These are phyloP conservation scores for Dothistroma pini DNA, from an alignment of 2,329 filamentous ascomycete genomes.

Conservation along the genomic window DNA sequence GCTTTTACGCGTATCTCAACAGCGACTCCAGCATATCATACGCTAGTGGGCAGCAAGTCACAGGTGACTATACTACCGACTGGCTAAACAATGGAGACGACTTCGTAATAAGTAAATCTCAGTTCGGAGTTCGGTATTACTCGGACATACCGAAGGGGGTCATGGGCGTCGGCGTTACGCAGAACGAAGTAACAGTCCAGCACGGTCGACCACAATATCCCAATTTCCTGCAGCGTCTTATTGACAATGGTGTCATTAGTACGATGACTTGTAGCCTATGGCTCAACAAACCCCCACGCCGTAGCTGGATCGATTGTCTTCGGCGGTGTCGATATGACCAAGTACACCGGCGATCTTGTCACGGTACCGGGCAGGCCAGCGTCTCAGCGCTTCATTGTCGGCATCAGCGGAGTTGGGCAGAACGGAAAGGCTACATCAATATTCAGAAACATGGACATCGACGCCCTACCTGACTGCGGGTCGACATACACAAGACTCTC, in stretches of 20 bases:
- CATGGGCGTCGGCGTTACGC: slow-evolving; percentile 75
- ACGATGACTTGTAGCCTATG: slow-evolving; percentile 66
- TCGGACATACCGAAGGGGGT: slow-evolving; percentile 64
- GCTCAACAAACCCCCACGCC: slow-evolving; percentile 55
- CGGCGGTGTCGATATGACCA: slow-evolving; percentile 73
- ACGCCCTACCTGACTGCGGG: slow-evolving; percentile 64
- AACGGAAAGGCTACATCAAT: slow-evolving; percentile 35
- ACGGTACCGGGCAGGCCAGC: slow-evolving; percentile 56
- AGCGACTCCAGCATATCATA: slow-evolving; percentile 83
- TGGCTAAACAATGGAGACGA: slow-evolving; percentile 58
- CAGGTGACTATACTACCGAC: slow-evolving; percentile 77
- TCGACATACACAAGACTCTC: slow-evolving; percentile 69
- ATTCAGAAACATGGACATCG: neutral
- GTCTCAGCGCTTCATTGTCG: slow-evolving; percentile 43
- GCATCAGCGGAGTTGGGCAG: slow-evolving; percentile 46
- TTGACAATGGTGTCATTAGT: slow-evolving; percentile 59
- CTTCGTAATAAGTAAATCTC: slow-evolving; percentile 51
- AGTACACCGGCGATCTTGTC: slow-evolving; percentile 62
- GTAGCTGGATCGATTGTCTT: slow-evolving; percentile 70
- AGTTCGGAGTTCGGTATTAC: slow-evolving; percentile 69
- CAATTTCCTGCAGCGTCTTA: slow-evolving; percentile 64
- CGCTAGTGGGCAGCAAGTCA: slow-evolving; percentile 71
- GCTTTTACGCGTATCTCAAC: slow-evolving; percentile 69
- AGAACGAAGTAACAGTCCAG: slow-evolving; percentile 71
- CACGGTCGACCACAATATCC: slow-evolving; percentile 52